Base-by-base conservation (phyloP, 148 eudicot species). In the Fallopia convolvulus region DNA sequence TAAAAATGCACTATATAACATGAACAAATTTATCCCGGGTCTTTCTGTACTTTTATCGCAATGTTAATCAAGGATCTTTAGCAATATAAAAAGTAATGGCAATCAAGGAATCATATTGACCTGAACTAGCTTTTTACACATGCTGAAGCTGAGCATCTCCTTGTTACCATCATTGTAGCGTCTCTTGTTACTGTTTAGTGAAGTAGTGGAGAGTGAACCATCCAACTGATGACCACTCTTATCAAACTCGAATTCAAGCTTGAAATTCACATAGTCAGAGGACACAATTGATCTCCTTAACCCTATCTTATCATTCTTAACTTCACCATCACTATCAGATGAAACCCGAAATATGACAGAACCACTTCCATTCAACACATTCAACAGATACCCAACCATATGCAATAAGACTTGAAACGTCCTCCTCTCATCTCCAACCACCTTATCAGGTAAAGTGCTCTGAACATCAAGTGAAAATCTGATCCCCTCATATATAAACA, bases 91-190 rank as follows among this genome's bases (percentile, higher is more conserved):
- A 26, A 26, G 30, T 26, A 26, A 26, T 68, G 21, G 41, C 46
- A 36, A 68, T 33, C 4, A 68, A 68, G 0, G 72, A 33, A 33
- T 68, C 20, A 48, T 71, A 75, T 84, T 78, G 61, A 94, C 99
- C 97, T 92, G 92, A 70, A 92, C 97, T 36, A 94, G 86, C 84
- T 85, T 91, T 83, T 80, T 88, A 90, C 97, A 92, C 77, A 93
- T 82, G 74, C 75, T 84, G 84, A 94, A 94, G 84, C 97, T 89
- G 86, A 90, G 77, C 39, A 86, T 78, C 80, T 92, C 92, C 92
- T 89, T 93, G 74, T 81, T 83, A 66, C 82, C 86, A 9, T 80
- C 81, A 66, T 63, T 65, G 74, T 74, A 65, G 58, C 82, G 75
- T 79, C 85, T 88, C 77, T 72, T 78, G 49, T 75, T 77, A 77